Conservation (phyloP, 176 grass and related monocot species). For the Paspalum vaginatum region DNA sequence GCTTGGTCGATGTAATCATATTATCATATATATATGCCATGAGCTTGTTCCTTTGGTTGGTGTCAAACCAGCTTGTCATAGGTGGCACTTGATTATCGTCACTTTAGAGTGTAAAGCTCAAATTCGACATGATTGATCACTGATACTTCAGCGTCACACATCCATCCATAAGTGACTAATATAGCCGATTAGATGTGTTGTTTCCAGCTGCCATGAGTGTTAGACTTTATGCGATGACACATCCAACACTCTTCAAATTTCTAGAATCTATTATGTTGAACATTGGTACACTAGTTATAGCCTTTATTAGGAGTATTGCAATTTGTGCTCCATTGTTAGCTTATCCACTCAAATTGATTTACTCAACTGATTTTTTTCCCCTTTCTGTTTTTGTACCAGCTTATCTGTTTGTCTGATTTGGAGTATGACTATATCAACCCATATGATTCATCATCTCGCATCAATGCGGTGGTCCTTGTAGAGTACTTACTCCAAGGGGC, state of each 20-base stretch:
- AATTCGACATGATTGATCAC: not conserved
- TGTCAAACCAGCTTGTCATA: not conserved
- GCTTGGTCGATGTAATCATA: conserved; percentile 25
- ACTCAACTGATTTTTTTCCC: conserved; percentile 29
- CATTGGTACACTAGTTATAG: conserved; percentile 2
- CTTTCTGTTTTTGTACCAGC: conserved; percentile 56
- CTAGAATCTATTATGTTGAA: not conserved
- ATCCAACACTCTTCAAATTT: not conserved
- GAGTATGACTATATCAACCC: conserved; percentile 98
- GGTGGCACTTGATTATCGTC: not conserved
- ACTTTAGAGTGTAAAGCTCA: not conserved
- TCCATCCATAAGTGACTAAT: not conserved
- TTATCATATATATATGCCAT: not conserved
- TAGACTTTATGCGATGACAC: not conserved
- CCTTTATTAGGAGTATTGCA: not conserved
- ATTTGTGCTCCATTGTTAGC: not conserved
- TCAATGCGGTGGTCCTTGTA: conserved; percentile 78
- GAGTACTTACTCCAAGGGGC: conserved; percentile 74
- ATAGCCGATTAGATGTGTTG: not conserved
- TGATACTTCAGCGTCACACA: conserved; percentile 14
- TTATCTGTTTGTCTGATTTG: conserved; percentile 89
- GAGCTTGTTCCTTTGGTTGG: not conserved
- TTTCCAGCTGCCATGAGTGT: not conserved
- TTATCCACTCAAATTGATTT: conserved; percentile 26
- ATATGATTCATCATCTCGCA: conserved; percentile 82